Conservation (phyloP, 2,329 filamentous ascomycete species). For the Venturia nashicola region DNA sequence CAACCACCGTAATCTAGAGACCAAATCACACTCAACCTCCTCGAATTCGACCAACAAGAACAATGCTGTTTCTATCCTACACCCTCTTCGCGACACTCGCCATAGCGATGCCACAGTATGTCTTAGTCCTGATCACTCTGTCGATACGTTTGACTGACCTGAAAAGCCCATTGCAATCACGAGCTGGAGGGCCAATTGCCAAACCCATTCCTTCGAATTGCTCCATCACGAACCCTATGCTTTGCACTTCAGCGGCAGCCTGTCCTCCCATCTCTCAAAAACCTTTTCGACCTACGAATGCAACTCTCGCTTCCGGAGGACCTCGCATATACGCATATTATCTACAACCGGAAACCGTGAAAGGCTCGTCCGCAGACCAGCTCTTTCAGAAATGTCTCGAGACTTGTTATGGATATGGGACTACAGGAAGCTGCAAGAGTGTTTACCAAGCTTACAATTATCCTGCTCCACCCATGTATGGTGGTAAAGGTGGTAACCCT, state of each 20-base stretch:
- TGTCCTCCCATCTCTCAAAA: background rate
- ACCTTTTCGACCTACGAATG: background rate
- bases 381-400: constrained; percentile 7
- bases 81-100: background rate
- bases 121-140: background rate
- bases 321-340: constrained; percentile 10
- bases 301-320: background rate
- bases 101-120: background rate
- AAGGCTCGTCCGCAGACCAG: background rate
- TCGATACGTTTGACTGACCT: background rate
- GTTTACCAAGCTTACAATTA: constrained; percentile 26
- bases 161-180: background rate
- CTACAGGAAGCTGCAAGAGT: constrained; percentile 21
- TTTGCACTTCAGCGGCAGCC: background rate
- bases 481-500: constrained; percentile 19
- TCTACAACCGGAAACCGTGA: constrained; percentile 2
- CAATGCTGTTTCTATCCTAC: background rate
- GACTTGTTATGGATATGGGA: constrained; percentile 27
- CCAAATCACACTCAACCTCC: background rate
- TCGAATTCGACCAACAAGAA: background rate
- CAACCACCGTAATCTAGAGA: background rate
- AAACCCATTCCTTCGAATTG: constrained; percentile 8
- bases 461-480: constrained; percentile 21
- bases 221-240: background rate
- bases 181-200: constrained; percentile 5